Evolutionary conservation across 2,329 filamentous ascomycete species (phyloP).

Genomic region (Aspergillus sp.): DNA sequence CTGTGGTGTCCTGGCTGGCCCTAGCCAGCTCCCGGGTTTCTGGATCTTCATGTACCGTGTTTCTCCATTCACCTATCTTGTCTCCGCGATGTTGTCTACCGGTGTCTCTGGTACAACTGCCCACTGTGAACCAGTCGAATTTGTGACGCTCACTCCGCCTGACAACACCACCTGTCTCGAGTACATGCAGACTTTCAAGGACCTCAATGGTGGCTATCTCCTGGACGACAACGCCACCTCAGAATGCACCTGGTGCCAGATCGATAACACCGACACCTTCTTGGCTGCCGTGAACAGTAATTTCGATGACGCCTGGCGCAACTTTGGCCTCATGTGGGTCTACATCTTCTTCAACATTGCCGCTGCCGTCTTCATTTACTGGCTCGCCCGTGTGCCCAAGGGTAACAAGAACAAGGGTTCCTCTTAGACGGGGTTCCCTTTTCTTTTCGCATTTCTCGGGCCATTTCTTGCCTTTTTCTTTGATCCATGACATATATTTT

Average conservation of each 20-base stretch:
- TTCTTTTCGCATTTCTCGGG: neutral
- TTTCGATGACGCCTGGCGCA: constrained; percentile 64
- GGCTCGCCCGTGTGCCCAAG: constrained; percentile 61
- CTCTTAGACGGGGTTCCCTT: neutral
- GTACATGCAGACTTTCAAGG: constrained; percentile 52
- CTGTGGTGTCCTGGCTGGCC: constrained; percentile 58
- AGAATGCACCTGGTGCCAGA: constrained; percentile 56
- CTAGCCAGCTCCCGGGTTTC: constrained; percentile 66
- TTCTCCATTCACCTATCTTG: constrained; percentile 68
- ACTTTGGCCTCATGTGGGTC: constrained; percentile 72
- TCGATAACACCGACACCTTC: constrained; percentile 54
- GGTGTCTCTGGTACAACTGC: constrained; percentile 39
- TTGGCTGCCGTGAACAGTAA: constrained; percentile 47
- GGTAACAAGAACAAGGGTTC: constrained; percentile 32
- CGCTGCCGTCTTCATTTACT: constrained; percentile 65
- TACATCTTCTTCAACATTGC: constrained; percentile 68
- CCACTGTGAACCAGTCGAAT: constrained; percentile 38
- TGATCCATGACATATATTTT: neutral
- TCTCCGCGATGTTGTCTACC: constrained; percentile 50
- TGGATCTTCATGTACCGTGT: constrained; percentile 80
- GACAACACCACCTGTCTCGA: constrained; percentile 63
- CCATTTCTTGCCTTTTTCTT: neutral
- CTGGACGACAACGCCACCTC: constrained; percentile 49
- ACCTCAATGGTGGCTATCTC: constrained; percentile 45
- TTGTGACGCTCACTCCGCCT: constrained; percentile 52